These are phyloP conservation scores for Lichenothelia convexa DNA, from an alignment of 495 filamentous ascomycete genomes.

Conservation along the genomic window DNA sequence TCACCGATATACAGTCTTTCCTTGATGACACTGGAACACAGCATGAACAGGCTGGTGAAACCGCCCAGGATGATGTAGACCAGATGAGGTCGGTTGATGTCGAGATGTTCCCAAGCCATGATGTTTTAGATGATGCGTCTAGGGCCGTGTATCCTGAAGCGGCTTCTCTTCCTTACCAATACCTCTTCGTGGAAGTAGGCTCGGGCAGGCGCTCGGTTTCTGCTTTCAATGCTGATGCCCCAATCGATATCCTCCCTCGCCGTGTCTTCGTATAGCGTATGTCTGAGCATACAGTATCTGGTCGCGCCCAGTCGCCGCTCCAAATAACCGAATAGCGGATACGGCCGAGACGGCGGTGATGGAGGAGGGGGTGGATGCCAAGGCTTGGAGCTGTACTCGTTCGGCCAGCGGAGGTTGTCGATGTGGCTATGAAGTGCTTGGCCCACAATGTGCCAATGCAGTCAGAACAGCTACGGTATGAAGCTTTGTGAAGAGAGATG, in stretches of 20 bases:
- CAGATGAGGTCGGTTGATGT: conserved; percentile 87
- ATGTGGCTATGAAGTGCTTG: too few relatives aligned
- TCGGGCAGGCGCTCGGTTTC: background rate
- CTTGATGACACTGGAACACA: conserved; percentile 94
- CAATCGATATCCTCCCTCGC: background rate
- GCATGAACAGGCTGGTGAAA: conserved; percentile 96
- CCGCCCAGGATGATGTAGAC: conserved; percentile 97
- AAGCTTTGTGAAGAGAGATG: too few relatives aligned
- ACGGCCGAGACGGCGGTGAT: background rate
- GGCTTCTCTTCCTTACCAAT: background rate
- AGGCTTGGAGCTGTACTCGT: too few relatives aligned
- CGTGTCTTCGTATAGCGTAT: background rate
- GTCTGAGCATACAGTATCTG: conserved; percentile 27
- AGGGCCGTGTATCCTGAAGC: background rate
- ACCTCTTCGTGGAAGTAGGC: background rate
- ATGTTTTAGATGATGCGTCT: conserved; percentile 2
- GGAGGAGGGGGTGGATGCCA: background rate
- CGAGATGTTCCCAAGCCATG: conserved; percentile 89
- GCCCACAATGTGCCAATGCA: too few relatives aligned
- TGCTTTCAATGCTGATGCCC: background rate
- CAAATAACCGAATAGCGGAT: conserved; percentile 9
- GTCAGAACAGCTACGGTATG: too few relatives aligned
- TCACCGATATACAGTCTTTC: conserved; percentile 97
- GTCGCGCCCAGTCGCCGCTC: conserved; percentile 38
- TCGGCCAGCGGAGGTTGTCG: too few relatives aligned